Conservation (phyloP, 108 stramenopile species). For the Cylindrotheca closterium region DNA sequence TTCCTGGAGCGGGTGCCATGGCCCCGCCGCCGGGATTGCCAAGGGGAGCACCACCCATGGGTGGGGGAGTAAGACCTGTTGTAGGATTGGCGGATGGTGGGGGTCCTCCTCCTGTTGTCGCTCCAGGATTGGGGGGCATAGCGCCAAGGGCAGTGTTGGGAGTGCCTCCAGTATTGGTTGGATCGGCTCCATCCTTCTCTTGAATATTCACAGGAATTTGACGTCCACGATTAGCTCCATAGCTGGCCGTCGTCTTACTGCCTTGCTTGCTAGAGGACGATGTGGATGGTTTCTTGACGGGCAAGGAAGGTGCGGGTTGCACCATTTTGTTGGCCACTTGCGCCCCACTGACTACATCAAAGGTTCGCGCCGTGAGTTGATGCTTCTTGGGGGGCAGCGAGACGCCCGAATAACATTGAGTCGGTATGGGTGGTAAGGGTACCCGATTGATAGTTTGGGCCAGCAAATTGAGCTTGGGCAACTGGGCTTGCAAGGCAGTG, state of each 20-base stretch:
- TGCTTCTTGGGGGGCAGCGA: conserved; percentile 61
- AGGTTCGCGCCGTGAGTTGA: conserved; percentile 74
- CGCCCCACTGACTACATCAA: conserved; percentile 79
- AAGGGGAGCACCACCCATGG: no score
- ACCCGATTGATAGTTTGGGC: conserved; percentile 63
- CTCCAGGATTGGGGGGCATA: not conserved
- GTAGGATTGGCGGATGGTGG: not conserved
- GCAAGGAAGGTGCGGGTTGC: conserved; percentile 18
- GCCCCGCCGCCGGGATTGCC: no score
- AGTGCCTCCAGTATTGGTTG: not conserved
- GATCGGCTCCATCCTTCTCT: not conserved
- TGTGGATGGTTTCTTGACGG: conserved; percentile 1
- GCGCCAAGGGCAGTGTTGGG: not conserved
- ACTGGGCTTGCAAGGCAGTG: conserved; percentile 27
- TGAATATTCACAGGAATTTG: conserved; percentile 41
- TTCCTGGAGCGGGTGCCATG: no score
- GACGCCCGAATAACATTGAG: conserved; percentile 72
- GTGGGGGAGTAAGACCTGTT: no score
- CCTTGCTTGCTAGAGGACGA: conserved; percentile 1
- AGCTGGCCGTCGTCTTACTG: conserved; percentile 22
- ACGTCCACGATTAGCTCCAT: conserved; percentile 51
- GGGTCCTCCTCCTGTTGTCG: not conserved
- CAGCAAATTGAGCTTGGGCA: conserved; percentile 56
- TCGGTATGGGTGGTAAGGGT: conserved; percentile 75
- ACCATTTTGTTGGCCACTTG: conserved; percentile 56